Conservation (phyloP, 2,329 filamentous ascomycete species). For the Talaromyces piceae region DNA sequence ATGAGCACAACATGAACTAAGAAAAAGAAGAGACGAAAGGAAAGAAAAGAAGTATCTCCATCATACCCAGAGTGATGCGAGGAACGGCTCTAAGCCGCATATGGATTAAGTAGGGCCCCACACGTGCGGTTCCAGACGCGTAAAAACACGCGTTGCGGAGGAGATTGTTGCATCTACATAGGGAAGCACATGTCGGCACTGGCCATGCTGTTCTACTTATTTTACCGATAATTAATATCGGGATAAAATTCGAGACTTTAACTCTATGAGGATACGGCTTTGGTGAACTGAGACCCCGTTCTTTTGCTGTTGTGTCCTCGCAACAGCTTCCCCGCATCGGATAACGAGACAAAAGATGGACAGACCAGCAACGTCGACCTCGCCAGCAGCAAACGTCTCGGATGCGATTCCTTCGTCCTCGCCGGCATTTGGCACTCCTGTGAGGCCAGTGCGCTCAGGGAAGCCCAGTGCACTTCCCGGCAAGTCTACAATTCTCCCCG, state of each 20-base stretch:
- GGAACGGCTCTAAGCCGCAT: not conserved
- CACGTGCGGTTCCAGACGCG: not conserved
- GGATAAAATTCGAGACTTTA: not conserved
- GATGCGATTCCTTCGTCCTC: slow-evolving; percentile 78
- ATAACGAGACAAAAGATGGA: slow-evolving; percentile 17
- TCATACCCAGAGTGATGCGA: no score
- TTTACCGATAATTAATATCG: no score
- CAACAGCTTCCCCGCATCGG: slow-evolving; percentile 3
- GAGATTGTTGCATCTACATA: no score
- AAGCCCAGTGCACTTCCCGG: slow-evolving; percentile 11
- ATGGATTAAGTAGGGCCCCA: not conserved
- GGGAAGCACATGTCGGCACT: no score
- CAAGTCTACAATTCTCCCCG: slow-evolving; percentile 62
- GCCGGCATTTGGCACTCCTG: slow-evolving; percentile 80
- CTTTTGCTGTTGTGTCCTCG: not conserved
- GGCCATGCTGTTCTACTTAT: no score
- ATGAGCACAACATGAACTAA: not conserved
- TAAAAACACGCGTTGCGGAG: not conserved
- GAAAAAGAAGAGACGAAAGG: not conserved
- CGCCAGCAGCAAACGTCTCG: slow-evolving; percentile 15
- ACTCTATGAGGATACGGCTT: not conserved
- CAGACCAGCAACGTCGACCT: slow-evolving; percentile 15
- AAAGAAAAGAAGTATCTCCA: no score
- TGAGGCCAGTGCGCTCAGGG: slow-evolving; percentile 56
- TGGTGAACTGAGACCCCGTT: not conserved